Evolutionary conservation across 139 green algal genomes (phyloP), one percentile per base, ranked within the genome.

Genomic region (Klebsormidium nitens): DNA sequence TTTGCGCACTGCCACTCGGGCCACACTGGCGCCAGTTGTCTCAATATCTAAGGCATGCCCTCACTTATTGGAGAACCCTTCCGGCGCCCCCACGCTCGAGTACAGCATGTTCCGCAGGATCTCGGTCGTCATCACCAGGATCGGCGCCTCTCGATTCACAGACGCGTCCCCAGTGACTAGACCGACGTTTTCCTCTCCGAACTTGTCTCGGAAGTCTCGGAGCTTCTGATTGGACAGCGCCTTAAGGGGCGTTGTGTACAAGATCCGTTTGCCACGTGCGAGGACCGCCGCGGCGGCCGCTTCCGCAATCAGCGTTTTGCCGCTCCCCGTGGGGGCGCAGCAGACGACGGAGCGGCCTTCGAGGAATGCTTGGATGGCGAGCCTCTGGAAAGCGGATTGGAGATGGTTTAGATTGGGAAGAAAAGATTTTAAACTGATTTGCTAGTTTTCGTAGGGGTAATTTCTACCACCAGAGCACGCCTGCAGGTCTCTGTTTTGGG

Each of bases 91-190:
- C 28, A 58, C 74, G 19, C 52, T 76, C 32, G 47, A 52, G 80
- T 96, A 98, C 82, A 98, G 88, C 80, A 96, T 96, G 85, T 98
- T 99, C 42, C 94, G 77, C 59, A 98, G 83, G 67, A 99, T 96
- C 78, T 99, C 94, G 0, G 94, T 99, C 8, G 94, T 99, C 93
- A 97, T 97, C 23, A 98, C 84, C 29, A 97, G 86, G n/a, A 95
- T 85, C 39, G 83, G 65, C 0, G 83, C 89, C 6, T 96, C 90
- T 0, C 85, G 69, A 74, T 96, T 96, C 6, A 99, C 80, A 23
- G 77, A 85, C 1, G 81, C 86, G 65, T 99, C 94, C 2, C 94
- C 94, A 0, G 94, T 99, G 82, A 95, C 78, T 55, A 96, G 81
- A 0, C 90, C 90, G 32, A 89, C 85, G 38, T 82, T 82, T 26